Evolutionary conservation across 108 stramenopile genomes (phyloP), one percentile per base, ranked within the genome.

Genomic region (Discostella stelligeroides): DNA sequence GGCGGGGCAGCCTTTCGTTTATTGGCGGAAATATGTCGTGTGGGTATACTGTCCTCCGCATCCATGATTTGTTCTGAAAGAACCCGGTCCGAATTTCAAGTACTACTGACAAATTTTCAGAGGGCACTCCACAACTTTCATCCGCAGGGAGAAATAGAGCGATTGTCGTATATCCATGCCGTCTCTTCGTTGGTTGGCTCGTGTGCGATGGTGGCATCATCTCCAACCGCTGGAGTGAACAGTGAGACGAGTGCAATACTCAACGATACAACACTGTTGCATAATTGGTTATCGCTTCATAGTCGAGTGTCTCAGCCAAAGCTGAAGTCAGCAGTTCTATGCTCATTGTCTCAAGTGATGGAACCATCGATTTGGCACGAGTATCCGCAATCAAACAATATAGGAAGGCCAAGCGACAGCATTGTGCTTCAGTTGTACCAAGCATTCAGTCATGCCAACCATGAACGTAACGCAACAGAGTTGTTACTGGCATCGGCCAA

Each of bases 111-210:
- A 46, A 59, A 23, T 18, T 69, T 76, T 59, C 75, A 76, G 13
- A 58, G 39, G 12, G 75, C 68, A 20, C 28, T 76, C 25, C 62
- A 64, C 24, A 48, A 68, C 8, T 56, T 76, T 12, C 56, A 69
- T 48, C 75, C 75, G 9, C 63, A 48, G 7, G 75, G 75, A 9
- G 75, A 76, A 59, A 17, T 55, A 18, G 75, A 76, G 28, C 51
- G 68, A 15, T 55, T 76, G 2, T 69, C 75, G 6, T 76, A 61
- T 39, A 76, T 76, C 12, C 46, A 76, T 49, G 75, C 75, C 9
- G 75, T 68, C 20, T 76, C 75, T 48, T 69, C 68, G 24, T 49
- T 76, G 48, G 60, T 76, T 69, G 67, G 67, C 9, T 69, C 75
- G 38, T 76, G 67, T 42, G 60, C 75, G 1, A 40, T 45, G 14